Base-by-base conservation (phyloP, 2,329 filamentous ascomycete species). In the Chalaropsis thielavioides region DNA sequence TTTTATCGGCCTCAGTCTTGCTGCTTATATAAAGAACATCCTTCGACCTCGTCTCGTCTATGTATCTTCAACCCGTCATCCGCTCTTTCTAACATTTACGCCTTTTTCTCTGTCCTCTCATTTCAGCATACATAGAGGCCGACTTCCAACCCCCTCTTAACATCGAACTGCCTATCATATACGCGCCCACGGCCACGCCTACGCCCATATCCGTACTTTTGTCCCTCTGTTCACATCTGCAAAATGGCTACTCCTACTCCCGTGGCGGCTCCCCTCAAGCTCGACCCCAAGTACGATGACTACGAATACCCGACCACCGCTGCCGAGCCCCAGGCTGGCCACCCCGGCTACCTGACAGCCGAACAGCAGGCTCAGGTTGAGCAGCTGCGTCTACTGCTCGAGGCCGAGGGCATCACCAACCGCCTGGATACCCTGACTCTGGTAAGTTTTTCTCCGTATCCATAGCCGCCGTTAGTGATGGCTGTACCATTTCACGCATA, bases 261-360 rank as follows among this genome's bases (percentile, higher is more conserved):
- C 60, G 51, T 61, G 41, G 64, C 67, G 11, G 51, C 64, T 44
- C 65, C 65, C 44, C 65, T 84, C 77, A 78, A 83, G 74, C 74
- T 90, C 71, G 86, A 95, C 76, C 82, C 89, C 75, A 96, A 96
- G 79, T 95, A 97, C 81, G 94, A 97, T 79, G 76, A 95, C 80
- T 97, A 94, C 77, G 92, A 96, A 77, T 97, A 84, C 80, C 94
- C 94, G 68, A 90, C 86, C 69, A 87, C 83, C 68, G 84, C 90
- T 59, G 83, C 88, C 64, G 83, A 84, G 70, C 75, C 81, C 59
- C 83, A 86, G 73, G 79, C 80, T 71, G 94, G 94, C 69, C 91
- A 96, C 76, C 87, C 92, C 68, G 94, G 94, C 74, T 84, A 95
- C 76, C 88, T 95, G 72, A 94, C 87, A 64, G 80, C 84, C 31